Conservation (phyloP, 1,139 yeast species). For the Hansenula lynferdii region DNA sequence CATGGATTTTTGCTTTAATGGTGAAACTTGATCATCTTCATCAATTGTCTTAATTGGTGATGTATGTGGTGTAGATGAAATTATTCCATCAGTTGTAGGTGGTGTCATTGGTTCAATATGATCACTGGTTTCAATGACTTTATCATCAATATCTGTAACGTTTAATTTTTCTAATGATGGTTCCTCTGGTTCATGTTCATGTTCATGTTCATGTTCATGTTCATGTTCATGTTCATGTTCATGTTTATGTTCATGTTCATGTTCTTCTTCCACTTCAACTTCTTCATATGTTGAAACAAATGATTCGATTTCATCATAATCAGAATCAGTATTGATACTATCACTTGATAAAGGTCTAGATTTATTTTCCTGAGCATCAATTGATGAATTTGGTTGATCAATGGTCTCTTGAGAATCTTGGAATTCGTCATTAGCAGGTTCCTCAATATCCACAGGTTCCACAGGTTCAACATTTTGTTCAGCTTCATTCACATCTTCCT, state of each 20-base stretch:
- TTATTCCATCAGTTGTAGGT: conserved; percentile 14
- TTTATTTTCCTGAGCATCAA: too few relatives aligned
- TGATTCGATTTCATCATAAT: conserved; percentile 18
- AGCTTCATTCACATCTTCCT: not conserved
- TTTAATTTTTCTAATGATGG: too few relatives aligned
- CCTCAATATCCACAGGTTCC: too few relatives aligned
- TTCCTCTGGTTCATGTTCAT: too few relatives aligned
- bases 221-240: too few relatives aligned
- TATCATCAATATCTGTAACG: too few relatives aligned
- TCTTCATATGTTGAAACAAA: conserved; percentile 20
- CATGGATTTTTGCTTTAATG: not conserved
- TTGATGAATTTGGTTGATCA: not conserved
- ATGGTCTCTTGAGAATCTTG: not conserved
- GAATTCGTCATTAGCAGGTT: too few relatives aligned
- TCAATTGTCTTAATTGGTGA: conserved; percentile 21
- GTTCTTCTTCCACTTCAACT: too few relatives aligned
- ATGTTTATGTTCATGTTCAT: too few relatives aligned
- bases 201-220: too few relatives aligned
- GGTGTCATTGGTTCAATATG: conserved; percentile 21
- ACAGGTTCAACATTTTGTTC: not conserved
- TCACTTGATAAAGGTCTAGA: not conserved
- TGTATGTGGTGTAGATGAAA: conserved; percentile 20
- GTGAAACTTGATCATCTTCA: not conserved
- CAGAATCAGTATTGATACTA: conserved; percentile 1
- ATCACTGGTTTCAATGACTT: too few relatives aligned